These are phyloP conservation scores for Rhynchospora breviuscula DNA, from an alignment of 176 grass and related monocot species.

Conservation along the genomic window DNA sequence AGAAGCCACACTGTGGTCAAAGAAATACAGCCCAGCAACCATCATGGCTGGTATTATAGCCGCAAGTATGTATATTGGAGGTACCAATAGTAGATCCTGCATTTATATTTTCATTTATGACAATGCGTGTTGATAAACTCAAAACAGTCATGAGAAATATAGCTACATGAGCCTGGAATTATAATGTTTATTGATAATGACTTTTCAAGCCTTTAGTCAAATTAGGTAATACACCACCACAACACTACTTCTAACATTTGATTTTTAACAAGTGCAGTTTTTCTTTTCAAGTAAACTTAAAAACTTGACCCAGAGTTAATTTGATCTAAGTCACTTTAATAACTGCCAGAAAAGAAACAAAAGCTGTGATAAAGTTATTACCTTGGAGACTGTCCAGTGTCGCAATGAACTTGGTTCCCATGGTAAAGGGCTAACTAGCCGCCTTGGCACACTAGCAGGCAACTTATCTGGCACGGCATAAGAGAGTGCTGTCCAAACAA, in stretches of 20 bases:
- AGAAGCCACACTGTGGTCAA: constrained; percentile 80
- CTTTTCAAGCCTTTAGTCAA: not conserved
- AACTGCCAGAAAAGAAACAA: not conserved
- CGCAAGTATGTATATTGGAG: constrained; percentile 57
- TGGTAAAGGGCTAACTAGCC: constrained; percentile 64
- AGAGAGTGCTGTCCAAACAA: constrained; percentile 75
- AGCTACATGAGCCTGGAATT: not conserved
- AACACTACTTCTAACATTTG: not conserved
- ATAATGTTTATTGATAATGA: not conserved
- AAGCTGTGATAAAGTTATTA: not conserved
- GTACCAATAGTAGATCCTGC: constrained; percentile 68
- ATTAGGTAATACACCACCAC: not conserved
- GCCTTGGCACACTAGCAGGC: constrained; percentile 61
- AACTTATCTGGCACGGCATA: constrained; percentile 59
- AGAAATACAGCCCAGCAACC: constrained; percentile 88
- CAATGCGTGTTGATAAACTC: not conserved
- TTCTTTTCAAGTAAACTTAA: not conserved
- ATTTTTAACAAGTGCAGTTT: not conserved
- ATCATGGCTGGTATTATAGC: constrained; percentile 71
- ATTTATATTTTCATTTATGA: constrained; percentile 27
- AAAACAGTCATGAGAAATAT: not conserved
- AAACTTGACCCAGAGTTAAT: not conserved
- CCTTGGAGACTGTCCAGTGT: constrained; percentile 72
- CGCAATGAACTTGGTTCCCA: constrained; percentile 60
- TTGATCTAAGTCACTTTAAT: not conserved